Conservation (phyloP, 1,284 basidiomycete genomes). For the Ceratobasidium sp. region DNA sequence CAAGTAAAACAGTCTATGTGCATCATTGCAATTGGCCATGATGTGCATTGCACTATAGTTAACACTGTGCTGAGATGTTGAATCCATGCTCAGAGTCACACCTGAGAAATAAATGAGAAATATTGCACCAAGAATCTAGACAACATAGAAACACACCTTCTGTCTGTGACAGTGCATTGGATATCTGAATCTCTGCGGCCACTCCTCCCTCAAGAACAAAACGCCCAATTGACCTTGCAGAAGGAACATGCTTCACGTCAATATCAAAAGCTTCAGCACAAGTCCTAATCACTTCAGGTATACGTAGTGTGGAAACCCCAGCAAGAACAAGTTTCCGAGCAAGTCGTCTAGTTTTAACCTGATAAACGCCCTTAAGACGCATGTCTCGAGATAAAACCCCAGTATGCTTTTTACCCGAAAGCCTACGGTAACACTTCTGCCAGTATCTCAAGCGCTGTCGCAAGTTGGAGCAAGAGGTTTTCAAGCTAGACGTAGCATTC, state of each 20-base stretch:
- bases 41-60: constrained; percentile 6
- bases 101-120: neutral
- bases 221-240: neutral
- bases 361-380: no score
- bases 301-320: no score
- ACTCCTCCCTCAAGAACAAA: constrained; percentile 21
- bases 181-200: neutral
- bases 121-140: no score
- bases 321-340: no score
- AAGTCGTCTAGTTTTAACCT: no score
- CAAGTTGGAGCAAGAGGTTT: no score
- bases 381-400: no score
- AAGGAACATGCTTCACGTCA: neutral
- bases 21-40: neutral
- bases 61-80: neutral
- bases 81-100: constrained; percentile 4
- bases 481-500: no score
- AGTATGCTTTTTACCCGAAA: no score
- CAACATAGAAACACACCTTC: constrained; percentile 7
- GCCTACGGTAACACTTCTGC: no score
- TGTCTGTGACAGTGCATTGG: constrained; percentile 2
- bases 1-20: neutral
- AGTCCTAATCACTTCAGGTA: neutral
- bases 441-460: no score
- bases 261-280: neutral